Conservation (phyloP, 768 basidiomycete species). For the Amanita brunnescens region DNA sequence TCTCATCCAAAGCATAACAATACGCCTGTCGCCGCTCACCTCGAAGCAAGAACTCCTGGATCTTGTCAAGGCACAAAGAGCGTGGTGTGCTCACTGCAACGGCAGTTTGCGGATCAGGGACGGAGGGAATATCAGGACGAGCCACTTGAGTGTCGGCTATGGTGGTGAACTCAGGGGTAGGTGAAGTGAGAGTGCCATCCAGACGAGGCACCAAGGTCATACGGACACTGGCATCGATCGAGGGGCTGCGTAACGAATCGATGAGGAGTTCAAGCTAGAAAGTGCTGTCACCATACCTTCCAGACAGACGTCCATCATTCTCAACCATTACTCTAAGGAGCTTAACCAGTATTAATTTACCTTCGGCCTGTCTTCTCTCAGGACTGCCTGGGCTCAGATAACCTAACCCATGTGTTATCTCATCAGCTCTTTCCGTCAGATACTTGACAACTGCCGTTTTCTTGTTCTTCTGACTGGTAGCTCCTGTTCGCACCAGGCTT, state of each 20-base stretch:
- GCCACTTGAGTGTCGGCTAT: slow-evolving; percentile 22
- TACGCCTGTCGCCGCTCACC: slow-evolving; percentile 86
- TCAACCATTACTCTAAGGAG: slow-evolving; percentile 77
- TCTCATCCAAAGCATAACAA: slow-evolving; percentile 80
- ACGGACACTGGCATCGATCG: slow-evolving; percentile 69
- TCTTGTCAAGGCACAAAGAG: slow-evolving; percentile 61
- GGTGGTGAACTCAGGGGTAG: slow-evolving; percentile 21
- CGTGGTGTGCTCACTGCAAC: slow-evolving; percentile 53
- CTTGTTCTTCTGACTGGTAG: slow-evolving; percentile 71
- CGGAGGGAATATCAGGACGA: not conserved
- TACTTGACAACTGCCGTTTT: slow-evolving; percentile 73
- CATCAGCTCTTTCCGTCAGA: slow-evolving; percentile 63
- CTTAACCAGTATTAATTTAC: slow-evolving; percentile 64
- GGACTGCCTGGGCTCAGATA: slow-evolving; percentile 49
- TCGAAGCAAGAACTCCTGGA: slow-evolving; percentile 69
- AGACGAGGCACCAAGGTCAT: slow-evolving; percentile 58
- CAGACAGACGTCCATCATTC: slow-evolving; percentile 80
- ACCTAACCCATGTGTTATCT: slow-evolving; percentile 67
- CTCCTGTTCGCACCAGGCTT: slow-evolving; percentile 64
- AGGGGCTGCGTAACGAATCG: slow-evolving; percentile 28
- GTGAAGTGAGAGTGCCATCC: slow-evolving; percentile 20
- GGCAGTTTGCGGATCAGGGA: slow-evolving; percentile 28
- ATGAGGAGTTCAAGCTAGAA: not conserved
- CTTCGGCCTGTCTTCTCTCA: slow-evolving; percentile 58
- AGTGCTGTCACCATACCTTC: slow-evolving; percentile 47